Percentiles rank a stretch among this genome's conserved stretches.
Conservation (phyloP, 2,329 filamentous ascomycete species). For the Stylonectria norvegica region DNA sequence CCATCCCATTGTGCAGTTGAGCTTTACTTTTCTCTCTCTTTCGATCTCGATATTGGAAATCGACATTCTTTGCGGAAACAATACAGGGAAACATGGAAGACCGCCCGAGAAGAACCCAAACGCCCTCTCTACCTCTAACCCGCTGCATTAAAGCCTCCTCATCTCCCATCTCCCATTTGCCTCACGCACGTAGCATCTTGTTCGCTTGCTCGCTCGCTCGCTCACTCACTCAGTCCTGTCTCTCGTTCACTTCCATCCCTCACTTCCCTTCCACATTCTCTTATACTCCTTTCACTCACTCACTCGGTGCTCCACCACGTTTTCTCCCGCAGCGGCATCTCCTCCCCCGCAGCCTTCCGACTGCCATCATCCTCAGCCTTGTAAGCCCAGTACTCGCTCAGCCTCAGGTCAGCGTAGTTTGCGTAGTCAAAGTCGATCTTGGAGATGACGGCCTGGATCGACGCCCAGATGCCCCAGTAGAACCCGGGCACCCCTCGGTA, state of each 20-base stretch:
- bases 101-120: conserved; percentile 6
- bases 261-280: no score
- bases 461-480: conserved; percentile 88
- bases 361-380: conserved; percentile 68
- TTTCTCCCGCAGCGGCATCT: conserved; percentile 71
- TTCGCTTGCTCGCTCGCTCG: conserved; percentile 8
- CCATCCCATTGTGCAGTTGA: conserved; percentile 23
- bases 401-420: conserved; percentile 77
- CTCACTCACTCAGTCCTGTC: conserved; percentile 8
- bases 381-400: conserved; percentile 94
- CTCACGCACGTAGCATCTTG: conserved; percentile 6
- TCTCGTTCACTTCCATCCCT: conserved; percentile 8
- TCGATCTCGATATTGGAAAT: conserved; percentile 7
- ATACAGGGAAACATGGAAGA: conserved; percentile 7
- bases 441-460: conserved; percentile 92
- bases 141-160: no score
- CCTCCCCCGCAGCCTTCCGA: conserved; percentile 48
- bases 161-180: conserved; percentile 12
- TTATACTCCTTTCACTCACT: no score
- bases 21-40: conserved; percentile 20
- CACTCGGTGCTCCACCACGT: conserved; percentile 60
- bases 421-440: conserved; percentile 97
- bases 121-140: conserved; percentile 2
- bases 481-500: conserved; percentile 90
- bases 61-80: conserved; percentile 1